phyloP scores from a whole-genome alignment of 768 basidiomycete species.

The Dentipellis sp. region DNA sequence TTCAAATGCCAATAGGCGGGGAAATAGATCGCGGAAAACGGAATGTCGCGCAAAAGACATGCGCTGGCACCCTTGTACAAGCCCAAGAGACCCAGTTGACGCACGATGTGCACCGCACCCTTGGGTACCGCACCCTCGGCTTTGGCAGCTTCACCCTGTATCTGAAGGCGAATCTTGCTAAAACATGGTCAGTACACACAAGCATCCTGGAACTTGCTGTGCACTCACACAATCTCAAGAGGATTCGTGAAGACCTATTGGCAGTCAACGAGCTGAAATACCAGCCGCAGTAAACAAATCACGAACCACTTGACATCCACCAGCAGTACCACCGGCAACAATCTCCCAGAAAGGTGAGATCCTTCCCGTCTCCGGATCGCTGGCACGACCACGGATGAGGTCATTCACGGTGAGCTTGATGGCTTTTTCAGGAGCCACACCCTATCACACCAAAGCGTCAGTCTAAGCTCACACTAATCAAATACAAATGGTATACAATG shows the following conservation, averaged over 20 bases:
- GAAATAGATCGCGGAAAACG: slow-evolving; percentile 94
- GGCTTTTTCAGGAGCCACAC: slow-evolving; percentile 94
- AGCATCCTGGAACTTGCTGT: background rate
- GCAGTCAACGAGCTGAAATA: background rate
- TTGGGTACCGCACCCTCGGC: slow-evolving; percentile 70
- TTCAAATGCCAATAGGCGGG: slow-evolving; percentile 84
- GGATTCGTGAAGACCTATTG: slow-evolving; percentile 92
- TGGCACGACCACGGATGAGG: slow-evolving; percentile 70
- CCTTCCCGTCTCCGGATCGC: slow-evolving; percentile 92
- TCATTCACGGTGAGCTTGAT: slow-evolving; percentile 98
- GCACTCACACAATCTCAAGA: slow-evolving; percentile 81
- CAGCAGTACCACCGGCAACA: slow-evolving; percentile 85
- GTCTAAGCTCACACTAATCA: background rate
- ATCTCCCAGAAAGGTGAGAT: slow-evolving; percentile 91
- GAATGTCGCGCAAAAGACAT: slow-evolving; percentile 91
- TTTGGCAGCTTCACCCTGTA: slow-evolving; percentile 94
- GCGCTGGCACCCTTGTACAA: slow-evolving; percentile 91
- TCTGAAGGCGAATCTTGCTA: slow-evolving; percentile 87
- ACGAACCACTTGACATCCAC: slow-evolving; percentile 96
- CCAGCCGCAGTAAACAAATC: background rate
- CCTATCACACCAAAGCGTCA: slow-evolving; percentile 33
- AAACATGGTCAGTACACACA: background rate
- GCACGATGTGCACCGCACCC: slow-evolving; percentile 88
- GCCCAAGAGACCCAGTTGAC: slow-evolving; percentile 86
- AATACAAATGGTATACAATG: slow-evolving; percentile 40